Conservation (phyloP, 106 monocot species). For the Phalaenopsis equestris region DNA sequence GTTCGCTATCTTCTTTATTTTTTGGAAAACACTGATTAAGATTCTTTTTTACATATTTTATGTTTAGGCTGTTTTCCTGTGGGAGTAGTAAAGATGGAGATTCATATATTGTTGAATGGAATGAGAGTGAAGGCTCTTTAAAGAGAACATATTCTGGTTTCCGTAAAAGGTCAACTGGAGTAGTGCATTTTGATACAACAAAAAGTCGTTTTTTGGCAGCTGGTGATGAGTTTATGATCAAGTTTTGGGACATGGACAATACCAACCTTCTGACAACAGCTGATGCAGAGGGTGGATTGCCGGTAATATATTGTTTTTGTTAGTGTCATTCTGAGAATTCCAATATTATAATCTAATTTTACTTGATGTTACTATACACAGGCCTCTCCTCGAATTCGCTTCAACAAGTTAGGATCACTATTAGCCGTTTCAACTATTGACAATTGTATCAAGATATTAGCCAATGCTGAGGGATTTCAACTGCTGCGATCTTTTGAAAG, state of each 20-base stretch:
- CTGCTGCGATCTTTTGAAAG: constrained; percentile 17
- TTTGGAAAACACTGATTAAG: background rate
- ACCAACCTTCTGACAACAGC: constrained; percentile 19
- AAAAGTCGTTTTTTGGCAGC: constrained; percentile 35
- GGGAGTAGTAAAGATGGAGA: constrained; percentile 41
- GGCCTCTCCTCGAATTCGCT: constrained; percentile 29
- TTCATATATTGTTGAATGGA: constrained; percentile 38
- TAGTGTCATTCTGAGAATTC: background rate
- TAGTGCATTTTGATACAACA: constrained; percentile 41
- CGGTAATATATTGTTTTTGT: constrained; percentile 12
- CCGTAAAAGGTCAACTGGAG: constrained; percentile 19
- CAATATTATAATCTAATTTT: background rate
- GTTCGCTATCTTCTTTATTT: background rate
- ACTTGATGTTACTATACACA: background rate
- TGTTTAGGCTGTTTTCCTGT: constrained; percentile 47
- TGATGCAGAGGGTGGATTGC: constrained; percentile 35
- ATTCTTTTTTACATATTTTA: background rate
- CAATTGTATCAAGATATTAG: constrained; percentile 32
- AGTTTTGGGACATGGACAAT: constrained; percentile 52
- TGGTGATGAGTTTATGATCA: constrained; percentile 41
- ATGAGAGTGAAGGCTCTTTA: constrained; percentile 28
- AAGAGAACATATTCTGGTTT: constrained; percentile 31
- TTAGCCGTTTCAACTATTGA: constrained; percentile 27
- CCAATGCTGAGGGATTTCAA: constrained; percentile 27
- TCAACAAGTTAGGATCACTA: constrained; percentile 28